Evolutionary conservation across 805 yeast species (phyloP), one percentile per base, ranked within the genome.

Genomic region (Lipomyces orientalis): DNA sequence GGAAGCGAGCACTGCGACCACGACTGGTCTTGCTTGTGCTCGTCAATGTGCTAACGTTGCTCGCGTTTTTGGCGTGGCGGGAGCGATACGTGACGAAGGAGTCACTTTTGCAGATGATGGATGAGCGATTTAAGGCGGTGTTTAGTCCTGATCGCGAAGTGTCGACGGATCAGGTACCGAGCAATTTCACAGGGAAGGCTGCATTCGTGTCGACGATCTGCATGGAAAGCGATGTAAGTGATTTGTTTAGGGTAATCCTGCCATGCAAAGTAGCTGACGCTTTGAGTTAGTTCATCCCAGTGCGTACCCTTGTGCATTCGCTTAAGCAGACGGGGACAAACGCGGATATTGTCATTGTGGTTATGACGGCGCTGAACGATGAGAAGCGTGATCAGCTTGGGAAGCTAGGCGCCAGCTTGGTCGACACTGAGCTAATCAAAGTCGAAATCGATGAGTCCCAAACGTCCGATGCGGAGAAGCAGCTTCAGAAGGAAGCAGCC

Each of bases 141-240:
- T 66, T 66, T 25, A 66, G 69, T 49, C 59, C 69, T 34, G 69
- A 66, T 22, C 58, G 69, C 19, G 69, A 66, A 31, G 64, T 66
- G 31, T 25, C 31, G 0, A 60, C 60, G 7, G 49, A 49, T 1
- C 49, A 19, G 12, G 54, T 43, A 22, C 54, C 64, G 25, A 52
- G 29, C 5, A 65, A 65, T 33, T 67, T 67, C 51, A 58, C 64
- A 1, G 72, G 72, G 7, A 67, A 35, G 35, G 66, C 71, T 2
- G 66, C 72, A 9, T 69, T 31, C 54, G 66, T 55, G 46, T 35
- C 72, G 1, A 25, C 51, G 52, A 35, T 69, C 16, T 69, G 72
- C 60, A 25, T 54, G 57, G 62, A 60, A 16, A 49, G 34, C 19
- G 72, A 69, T 43, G 72, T 69, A 52, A 39, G 71, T 67, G n/a